Conservation (phyloP, 352 stramenopile genomes). For the Globisporangium yorkense region DNA sequence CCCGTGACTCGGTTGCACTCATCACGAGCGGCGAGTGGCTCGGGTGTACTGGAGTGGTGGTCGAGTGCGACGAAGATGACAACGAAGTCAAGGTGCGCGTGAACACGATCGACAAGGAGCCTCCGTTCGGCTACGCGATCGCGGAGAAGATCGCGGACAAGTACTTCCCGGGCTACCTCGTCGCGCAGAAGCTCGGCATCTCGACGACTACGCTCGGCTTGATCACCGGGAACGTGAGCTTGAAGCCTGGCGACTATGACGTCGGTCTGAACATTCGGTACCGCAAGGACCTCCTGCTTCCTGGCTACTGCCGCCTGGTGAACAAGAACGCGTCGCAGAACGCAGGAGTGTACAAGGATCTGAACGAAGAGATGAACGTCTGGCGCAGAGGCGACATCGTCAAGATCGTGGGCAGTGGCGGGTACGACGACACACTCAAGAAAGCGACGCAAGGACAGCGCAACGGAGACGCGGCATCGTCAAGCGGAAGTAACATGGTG, state of each 20-base stretch:
- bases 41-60: constrained; percentile 83
- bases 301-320: constrained; percentile 89
- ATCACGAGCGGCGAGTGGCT: constrained; percentile 89
- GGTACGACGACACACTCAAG: constrained; percentile 23
- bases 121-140: constrained; percentile 96
- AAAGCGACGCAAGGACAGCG: constrained; percentile 4
- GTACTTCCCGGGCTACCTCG: constrained; percentile 63
- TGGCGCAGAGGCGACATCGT: constrained; percentile 91
- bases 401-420: constrained; percentile 87
- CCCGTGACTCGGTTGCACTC: constrained; percentile 79
- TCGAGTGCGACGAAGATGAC: constrained; percentile 44
- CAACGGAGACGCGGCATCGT: background rate
- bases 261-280: constrained; percentile 82
- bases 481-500: constrained; percentile 22
- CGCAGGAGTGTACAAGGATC: constrained; percentile 8
- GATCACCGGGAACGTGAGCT: constrained; percentile 90
- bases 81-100: constrained; percentile 88
- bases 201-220: constrained; percentile 89
- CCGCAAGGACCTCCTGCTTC: constrained; percentile 83
- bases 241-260: constrained; percentile 92
- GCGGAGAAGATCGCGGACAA: constrained; percentile 90
- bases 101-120: constrained; percentile 90
- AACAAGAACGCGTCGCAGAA: constrained; percentile 15
- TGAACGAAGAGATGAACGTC: constrained; percentile 40
- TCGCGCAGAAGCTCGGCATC: constrained; percentile 90